A percentile compares a stretch with the other conserved stretches of the same genome.
These are phyloP conservation scores for Tylopilus sp. DNA, from an alignment of 768 basidiomycete genomes.

Conservation along the genomic window DNA sequence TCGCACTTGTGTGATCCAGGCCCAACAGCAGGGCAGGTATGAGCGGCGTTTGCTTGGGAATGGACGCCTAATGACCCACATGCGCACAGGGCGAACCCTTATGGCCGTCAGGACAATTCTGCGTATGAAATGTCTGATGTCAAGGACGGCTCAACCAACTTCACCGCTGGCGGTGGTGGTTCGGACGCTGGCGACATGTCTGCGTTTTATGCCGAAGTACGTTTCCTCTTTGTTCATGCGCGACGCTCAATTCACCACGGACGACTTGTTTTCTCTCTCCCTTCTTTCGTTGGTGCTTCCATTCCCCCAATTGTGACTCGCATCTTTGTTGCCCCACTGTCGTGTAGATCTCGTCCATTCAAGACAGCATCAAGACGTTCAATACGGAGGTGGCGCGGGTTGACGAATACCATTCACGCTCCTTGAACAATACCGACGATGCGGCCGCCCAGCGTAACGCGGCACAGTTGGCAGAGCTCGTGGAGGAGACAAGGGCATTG, in stretches of 20 bases:
- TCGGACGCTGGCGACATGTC: constrained; percentile 59
- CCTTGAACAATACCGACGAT: constrained; percentile 76
- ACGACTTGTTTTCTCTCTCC: neutral
- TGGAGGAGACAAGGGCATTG: constrained; percentile 67
- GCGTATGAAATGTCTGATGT: constrained; percentile 73
- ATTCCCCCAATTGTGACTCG: neutral
- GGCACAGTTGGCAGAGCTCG: constrained; percentile 62
- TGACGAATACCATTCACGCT: constrained; percentile 68
- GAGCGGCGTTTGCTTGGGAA: constrained; percentile 25
- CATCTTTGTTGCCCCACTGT: neutral
- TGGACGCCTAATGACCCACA: neutral
- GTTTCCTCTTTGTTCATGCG: constrained; percentile 10
- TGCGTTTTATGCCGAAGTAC: constrained; percentile 71
- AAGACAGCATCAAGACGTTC: constrained; percentile 65
- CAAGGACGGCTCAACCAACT: constrained; percentile 52
- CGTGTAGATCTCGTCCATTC: constrained; percentile 66
- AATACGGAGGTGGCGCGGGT: constrained; percentile 68
- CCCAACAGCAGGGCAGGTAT: constrained; percentile 61
- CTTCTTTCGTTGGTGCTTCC: too few relatives aligned
- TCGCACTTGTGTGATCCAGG: constrained; percentile 35
- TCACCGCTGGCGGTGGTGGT: constrained; percentile 34
- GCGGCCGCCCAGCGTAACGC: constrained; percentile 55
- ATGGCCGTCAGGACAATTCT: constrained; percentile 56
- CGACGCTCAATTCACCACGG: neutral
- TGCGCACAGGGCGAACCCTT: constrained; percentile 51